Evolutionary conservation across 345 rosid genomes (phyloP).

Genomic region (Psidium guajava): DNA sequence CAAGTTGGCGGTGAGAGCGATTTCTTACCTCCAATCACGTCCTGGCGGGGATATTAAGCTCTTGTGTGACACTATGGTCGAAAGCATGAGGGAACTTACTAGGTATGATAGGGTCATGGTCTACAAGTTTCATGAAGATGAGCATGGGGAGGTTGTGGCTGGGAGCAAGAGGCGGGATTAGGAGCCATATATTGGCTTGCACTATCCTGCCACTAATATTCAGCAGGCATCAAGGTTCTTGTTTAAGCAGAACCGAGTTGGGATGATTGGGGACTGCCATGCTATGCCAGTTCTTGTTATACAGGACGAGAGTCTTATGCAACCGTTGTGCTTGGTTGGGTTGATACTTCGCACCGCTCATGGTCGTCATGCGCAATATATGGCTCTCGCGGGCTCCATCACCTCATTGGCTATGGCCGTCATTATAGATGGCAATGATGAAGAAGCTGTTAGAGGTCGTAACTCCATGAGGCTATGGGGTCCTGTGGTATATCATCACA

Average conservation of each 20-base stretch:
- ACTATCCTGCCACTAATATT: conserved; percentile 95
- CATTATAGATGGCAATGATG: conserved; percentile 75
- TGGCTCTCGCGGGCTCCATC: conserved; percentile 88
- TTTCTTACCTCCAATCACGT: conserved; percentile 76
- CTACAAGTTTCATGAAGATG: conserved; percentile 96
- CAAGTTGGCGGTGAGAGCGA: conserved; percentile 87
- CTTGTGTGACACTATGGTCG: conserved; percentile 85
- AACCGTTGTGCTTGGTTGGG: conserved; percentile 91
- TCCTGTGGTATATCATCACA: conserved; percentile 95
- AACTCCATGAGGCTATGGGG: conserved; percentile 89
- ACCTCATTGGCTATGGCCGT: conserved; percentile 93
- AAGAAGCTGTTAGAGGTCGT: conserved; percentile 61
- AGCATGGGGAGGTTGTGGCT: conserved; percentile 98
- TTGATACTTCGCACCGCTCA: conserved; percentile 96
- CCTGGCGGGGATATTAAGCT: conserved; percentile 91
- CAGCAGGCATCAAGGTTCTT: conserved; percentile 94
- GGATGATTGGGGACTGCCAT: conserved; percentile 93
- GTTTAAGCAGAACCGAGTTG: conserved; percentile 90
- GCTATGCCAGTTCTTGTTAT: conserved; percentile 47
- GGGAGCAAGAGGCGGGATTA: conserved; percentile 71
- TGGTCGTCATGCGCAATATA: conserved; percentile 91
- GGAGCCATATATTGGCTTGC: conserved; percentile 86
- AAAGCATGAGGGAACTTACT: conserved; percentile 75
- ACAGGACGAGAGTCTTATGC: conserved; percentile 71
- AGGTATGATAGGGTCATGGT: conserved; percentile 97